Evolutionary conservation across 2,329 filamentous ascomycete species (phyloP).

Genomic region (Penicillium sp.): DNA sequence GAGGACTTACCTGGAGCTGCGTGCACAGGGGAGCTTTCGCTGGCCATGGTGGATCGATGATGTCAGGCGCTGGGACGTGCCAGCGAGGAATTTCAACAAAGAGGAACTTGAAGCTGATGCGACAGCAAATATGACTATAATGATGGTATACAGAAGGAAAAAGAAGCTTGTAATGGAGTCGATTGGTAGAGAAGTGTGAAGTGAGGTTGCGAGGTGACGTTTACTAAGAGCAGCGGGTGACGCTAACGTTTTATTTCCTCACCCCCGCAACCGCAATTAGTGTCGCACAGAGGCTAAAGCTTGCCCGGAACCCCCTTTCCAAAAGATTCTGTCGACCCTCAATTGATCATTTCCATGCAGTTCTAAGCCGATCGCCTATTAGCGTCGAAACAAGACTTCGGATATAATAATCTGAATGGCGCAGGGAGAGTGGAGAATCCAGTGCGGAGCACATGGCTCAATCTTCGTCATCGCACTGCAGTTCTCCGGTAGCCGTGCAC

Average conservation of each 20-base stretch:
- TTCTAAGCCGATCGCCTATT: not conserved
- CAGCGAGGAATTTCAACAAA: not conserved
- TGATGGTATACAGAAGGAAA: conserved; percentile 6
- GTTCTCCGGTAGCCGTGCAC: conserved; percentile 2
- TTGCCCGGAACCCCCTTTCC: not conserved
- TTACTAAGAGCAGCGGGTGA: conserved; percentile 26
- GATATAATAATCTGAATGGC: conserved; percentile 7
- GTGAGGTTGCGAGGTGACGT: conserved; percentile 35
- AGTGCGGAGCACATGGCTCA: conserved; percentile 10
- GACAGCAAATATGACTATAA: conserved; percentile 10
- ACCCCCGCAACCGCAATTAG: conserved; percentile 9
- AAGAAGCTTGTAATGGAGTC: conserved; percentile 6
- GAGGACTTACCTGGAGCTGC: conserved; percentile 24
- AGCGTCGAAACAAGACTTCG: not conserved
- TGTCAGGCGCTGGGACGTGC: conserved; percentile 16
- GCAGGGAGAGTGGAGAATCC: conserved; percentile 12
- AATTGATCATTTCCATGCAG: not conserved
- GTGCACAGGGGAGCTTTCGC: conserved; percentile 14
- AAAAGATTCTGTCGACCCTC: not conserved
- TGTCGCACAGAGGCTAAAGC: conserved; percentile 8
- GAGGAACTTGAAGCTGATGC: conserved; percentile 13
- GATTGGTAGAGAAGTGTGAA: conserved; percentile 15
- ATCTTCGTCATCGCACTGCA: conserved; percentile 14
- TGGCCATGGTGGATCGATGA: conserved; percentile 27
- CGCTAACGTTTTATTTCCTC: conserved; percentile 23